Evolutionary conservation across 768 basidiomycete species (phyloP).

Genomic region (Leucogyrophana mollusca): DNA sequence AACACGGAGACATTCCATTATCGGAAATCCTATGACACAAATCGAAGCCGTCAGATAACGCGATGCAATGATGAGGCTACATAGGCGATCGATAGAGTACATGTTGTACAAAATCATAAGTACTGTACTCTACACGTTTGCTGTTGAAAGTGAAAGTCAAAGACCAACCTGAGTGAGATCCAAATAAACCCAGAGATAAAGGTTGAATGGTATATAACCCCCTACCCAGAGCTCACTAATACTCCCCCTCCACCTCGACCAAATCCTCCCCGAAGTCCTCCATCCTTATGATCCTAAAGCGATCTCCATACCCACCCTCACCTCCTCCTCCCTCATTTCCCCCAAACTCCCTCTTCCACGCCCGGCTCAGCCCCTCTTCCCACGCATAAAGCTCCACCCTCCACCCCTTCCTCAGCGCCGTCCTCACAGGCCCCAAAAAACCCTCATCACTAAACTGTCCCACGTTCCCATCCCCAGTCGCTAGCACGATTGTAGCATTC

Average conservation of each 20-base stretch:
- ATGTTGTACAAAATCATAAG: too few species aligned
- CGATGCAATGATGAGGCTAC: too few species aligned
- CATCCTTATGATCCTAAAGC: conserved; percentile 59
- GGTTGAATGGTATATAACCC: not conserved
- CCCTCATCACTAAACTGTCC: conserved; percentile 93
- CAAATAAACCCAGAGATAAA: not conserved
- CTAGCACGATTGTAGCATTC: conserved; percentile 82
- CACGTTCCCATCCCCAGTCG: conserved; percentile 91
- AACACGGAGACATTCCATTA: too few species aligned
- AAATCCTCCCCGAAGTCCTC: conserved; percentile 65
- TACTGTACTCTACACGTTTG: too few species aligned
- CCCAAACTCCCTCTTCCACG: conserved; percentile 77
- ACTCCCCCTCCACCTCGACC: conserved; percentile 40
- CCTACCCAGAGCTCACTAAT: conserved; percentile 7
- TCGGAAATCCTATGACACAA: too few species aligned
- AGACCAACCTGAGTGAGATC: too few species aligned
- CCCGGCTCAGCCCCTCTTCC: conserved; percentile 77
- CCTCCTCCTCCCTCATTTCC: conserved; percentile 25
- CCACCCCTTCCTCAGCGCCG: conserved; percentile 89
- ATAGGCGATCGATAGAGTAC: too few species aligned
- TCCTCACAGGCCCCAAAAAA: conserved; percentile 83
- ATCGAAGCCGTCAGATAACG: too few species aligned
- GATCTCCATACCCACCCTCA: conserved; percentile 23
- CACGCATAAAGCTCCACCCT: conserved; percentile 93
- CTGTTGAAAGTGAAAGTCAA: too few species aligned